Percentiles rank a stretch among this genome's conserved stretches.
Conservation (phyloP, 345 rosid genomes). For the Physaria fendleri region DNA sequence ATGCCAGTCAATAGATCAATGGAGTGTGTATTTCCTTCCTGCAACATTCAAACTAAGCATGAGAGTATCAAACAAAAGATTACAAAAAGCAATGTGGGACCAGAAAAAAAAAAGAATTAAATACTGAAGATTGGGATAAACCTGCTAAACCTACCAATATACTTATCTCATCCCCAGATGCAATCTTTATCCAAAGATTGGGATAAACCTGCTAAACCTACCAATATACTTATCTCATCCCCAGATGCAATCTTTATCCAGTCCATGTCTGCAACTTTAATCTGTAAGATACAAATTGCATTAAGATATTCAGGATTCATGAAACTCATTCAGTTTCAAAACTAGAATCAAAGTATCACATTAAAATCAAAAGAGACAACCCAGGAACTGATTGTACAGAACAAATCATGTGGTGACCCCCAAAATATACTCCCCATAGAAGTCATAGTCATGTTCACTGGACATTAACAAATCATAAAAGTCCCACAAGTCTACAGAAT, state of each 20-base stretch:
- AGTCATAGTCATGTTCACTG: background rate
- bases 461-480: conserved; percentile 2
- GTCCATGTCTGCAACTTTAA: conserved; percentile 82
- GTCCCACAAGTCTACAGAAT: background rate
- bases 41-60: conserved; percentile 28
- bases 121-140: background rate
- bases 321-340: background rate
- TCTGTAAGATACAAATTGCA: conserved; percentile 42
- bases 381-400: background rate
- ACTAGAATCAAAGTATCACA: no score
- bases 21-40: conserved; percentile 66
- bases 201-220: conserved; percentile 30
- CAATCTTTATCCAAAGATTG: conserved; percentile 27
- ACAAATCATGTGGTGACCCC: no score
- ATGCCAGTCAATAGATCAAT: conserved; percentile 64
- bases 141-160: conserved; percentile 56
- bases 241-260: conserved; percentile 81
- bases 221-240: conserved; percentile 84
- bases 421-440: background rate
- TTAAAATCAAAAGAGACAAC: background rate
- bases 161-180: conserved; percentile 67
- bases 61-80: conserved; percentile 5
- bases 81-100: conserved; percentile 1
- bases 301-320: conserved; percentile 11
- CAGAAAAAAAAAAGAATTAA: background rate